Percentiles rank a stretch among this genome's conserved stretches.
phyloP scores from a whole-genome alignment of 768 basidiomycete genomes.

The Polyporus arcularius region DNA sequence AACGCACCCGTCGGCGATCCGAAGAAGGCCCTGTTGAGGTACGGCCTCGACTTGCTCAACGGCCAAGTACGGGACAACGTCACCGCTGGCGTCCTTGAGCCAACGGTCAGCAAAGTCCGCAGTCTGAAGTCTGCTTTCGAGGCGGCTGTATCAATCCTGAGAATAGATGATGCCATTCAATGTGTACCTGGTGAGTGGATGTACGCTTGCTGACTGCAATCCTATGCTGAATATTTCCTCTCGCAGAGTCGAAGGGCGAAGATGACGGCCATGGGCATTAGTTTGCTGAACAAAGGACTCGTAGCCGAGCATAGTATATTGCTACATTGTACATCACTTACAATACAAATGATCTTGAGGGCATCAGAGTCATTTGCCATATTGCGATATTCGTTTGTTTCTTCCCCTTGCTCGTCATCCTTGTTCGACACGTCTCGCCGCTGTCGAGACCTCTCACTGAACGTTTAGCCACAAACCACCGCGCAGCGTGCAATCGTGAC shows the following conservation, averaged over 20 bases:
- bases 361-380: neutral
- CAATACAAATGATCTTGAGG: constrained; percentile 12
- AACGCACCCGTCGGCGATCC: constrained; percentile 89
- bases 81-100: constrained; percentile 90
- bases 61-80: constrained; percentile 97
- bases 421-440: neutral
- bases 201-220: neutral
- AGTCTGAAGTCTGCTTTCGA: constrained; percentile 97
- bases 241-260: constrained; percentile 71
- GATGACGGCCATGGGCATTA: constrained; percentile 78
- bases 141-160: constrained; percentile 89
- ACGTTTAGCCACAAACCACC: constrained; percentile 6
- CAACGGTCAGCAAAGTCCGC: constrained; percentile 95
- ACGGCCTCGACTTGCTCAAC: constrained; percentile 92
- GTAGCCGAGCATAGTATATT: constrained; percentile 4
- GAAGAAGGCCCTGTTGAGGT: constrained; percentile 86
- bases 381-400: neutral
- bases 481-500: neutral
- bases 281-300: constrained; percentile 16
- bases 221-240: neutral
- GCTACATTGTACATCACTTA: constrained; percentile 20
- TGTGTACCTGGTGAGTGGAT: constrained; percentile 73
- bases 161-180: constrained; percentile 96
- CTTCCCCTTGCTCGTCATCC: neutral
- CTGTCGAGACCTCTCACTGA: neutral